Evolutionary conservation across 1,284 basidiomycete species (phyloP).

Genomic region (Moesziomyces sp.): DNA sequence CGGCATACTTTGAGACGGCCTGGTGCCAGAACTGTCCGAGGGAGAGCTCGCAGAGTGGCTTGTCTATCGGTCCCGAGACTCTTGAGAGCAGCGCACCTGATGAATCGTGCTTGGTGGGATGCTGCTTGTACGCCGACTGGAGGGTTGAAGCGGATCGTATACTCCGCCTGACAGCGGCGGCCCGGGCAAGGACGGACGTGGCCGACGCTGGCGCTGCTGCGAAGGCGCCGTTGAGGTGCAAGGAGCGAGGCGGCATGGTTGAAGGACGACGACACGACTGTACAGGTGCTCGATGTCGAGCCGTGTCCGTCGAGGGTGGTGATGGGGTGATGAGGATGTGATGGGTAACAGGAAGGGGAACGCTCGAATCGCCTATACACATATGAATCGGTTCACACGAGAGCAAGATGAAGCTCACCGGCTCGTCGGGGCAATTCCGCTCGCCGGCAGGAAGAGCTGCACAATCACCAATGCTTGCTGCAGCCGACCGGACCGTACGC

Average conservation of each 20-base stretch:
- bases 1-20: constrained; percentile 72
- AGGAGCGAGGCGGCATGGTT: constrained; percentile 12
- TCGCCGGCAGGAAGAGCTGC: neutral
- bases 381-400: neutral
- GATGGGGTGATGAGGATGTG: constrained; percentile 1
- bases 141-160: constrained; percentile 16
- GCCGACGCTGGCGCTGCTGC: neutral
- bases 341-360: neutral
- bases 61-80: constrained; percentile 72
- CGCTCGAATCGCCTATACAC: too few species aligned
- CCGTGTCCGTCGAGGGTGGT: neutral
- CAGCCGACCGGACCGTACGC: too few species aligned
- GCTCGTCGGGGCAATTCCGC: neutral
- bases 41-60: constrained; percentile 75
- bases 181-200: neutral
- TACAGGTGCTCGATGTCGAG: neutral
- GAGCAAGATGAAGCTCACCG: neutral
- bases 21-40: constrained; percentile 76
- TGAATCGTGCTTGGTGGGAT: constrained; percentile 19
- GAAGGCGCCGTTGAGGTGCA: constrained; percentile 1
- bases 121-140: constrained; percentile 15
- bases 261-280: neutral
- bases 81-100: constrained; percentile 41
- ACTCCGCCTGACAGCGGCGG: constrained; percentile 3
- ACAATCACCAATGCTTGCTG: too few species aligned